Evolutionary conservation across 495 filamentous ascomycete species (phyloP).

Genomic region (Choiromyces venosus): DNA sequence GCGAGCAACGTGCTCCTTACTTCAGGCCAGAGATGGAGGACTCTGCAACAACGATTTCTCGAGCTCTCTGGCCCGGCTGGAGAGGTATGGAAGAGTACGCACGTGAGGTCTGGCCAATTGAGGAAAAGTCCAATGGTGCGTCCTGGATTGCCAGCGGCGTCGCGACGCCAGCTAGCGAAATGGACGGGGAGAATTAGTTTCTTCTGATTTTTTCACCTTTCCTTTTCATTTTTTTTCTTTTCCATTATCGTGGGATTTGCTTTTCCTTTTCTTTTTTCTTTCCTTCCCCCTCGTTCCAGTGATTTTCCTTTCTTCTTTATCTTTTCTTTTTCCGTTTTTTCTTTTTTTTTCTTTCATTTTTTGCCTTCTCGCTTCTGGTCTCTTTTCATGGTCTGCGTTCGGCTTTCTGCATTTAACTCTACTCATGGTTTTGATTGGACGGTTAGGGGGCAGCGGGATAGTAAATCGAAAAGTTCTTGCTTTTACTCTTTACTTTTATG

Average conservation of each 20-base stretch:
- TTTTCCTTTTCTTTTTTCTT: background rate
- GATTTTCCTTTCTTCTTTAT: background rate
- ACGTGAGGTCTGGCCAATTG: constrained; percentile 85
- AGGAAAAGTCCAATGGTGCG: constrained; percentile 87
- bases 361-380: background rate
- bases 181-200: constrained; percentile 19
- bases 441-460: background rate
- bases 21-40: constrained; percentile 60
- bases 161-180: constrained; percentile 32
- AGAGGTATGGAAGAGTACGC: constrained; percentile 93
- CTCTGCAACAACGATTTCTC: constrained; percentile 49
- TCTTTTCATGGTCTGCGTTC: background rate
- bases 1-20: constrained; percentile 58
- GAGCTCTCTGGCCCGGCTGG: constrained; percentile 83
- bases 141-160: constrained; percentile 56
- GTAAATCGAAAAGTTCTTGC: background rate
- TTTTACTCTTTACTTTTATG: background rate
- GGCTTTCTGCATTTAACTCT: background rate
- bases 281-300: background rate
- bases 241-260: background rate
- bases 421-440: background rate
- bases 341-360: background rate
- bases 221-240: background rate
- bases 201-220: background rate
- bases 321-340: background rate